Evolutionary conservation across 2,329 filamentous ascomycete species (phyloP), one percentile per base, ranked within the genome.

Genomic region (Botrytis aclada): DNA sequence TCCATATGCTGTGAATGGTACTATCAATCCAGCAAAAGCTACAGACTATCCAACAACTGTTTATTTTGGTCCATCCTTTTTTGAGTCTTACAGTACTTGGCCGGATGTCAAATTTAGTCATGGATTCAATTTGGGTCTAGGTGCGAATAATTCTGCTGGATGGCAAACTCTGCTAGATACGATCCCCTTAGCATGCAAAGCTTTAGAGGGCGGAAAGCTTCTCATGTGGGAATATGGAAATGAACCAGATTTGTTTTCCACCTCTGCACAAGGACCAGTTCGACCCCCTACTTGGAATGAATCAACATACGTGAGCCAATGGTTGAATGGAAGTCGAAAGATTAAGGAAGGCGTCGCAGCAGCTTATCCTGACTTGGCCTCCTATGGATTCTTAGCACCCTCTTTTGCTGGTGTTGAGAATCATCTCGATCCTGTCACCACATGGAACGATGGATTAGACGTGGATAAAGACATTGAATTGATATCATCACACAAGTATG

Each of bases 171-270:
- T 90, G 1, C 77, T 87, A 3, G 84, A 85, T 14, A 89, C 88
- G 0, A 87, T 88, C 0, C 84, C 87, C 0, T 80, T 89, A 58
- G 88, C 85, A 2, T 91, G 89, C 80, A 85, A 86, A 76, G 86
- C 88, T 5, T 80, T 91, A 0, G 81, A 83, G 3, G 80, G 81
- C 18, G 85, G 84, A 9, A 87, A 84, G 70, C 81, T 90, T 9
- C 84, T 87, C 39, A 82, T 83, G 74, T 91, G 87, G 87, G 88
- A 89, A 77, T 87, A 90, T 75, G 89, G 90, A 56, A 91, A 91
- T 77, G 89, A 91, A 79, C 88, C 88, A 0, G 88, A 91, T 79
- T 80, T 90, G 12, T 91, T 82, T 80, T 84, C 85, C 29, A 86
- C 84, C 1, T 86, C 85, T 32, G 80, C 84, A 4, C 86, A 88